A percentile compares a stretch with the other conserved stretches of the same genome.
These are phyloP conservation scores for Biscogniauxia sp. DNA, from an alignment of 2,329 filamentous ascomycete genomes.

Conservation along the genomic window DNA sequence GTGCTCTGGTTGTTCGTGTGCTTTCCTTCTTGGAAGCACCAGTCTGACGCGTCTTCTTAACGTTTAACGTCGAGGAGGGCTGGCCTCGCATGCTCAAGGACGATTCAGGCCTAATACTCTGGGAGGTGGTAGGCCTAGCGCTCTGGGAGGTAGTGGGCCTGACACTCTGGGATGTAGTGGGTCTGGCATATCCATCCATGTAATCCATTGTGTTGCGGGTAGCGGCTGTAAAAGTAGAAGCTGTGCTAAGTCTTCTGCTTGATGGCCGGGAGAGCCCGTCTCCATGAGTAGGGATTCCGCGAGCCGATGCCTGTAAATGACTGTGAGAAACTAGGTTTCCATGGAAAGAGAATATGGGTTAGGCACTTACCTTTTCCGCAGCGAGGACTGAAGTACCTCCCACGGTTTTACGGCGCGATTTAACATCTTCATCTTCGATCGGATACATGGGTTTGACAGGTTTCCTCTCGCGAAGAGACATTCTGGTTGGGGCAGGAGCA, in stretches of 20 bases:
- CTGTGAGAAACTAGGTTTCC: slow-evolving; percentile 13
- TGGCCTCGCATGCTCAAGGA: slow-evolving; percentile 40
- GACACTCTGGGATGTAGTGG: slow-evolving; percentile 42
- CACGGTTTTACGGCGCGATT: slow-evolving; percentile 61
- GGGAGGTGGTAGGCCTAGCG: slow-evolving; percentile 39
- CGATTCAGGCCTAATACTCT: slow-evolving; percentile 41
- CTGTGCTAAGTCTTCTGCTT: slow-evolving; percentile 49
- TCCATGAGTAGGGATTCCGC: slow-evolving; percentile 31
- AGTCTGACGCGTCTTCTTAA: slow-evolving; percentile 60
- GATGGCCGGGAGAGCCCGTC: slow-evolving; percentile 32
- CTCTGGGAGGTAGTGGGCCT: slow-evolving; percentile 26
- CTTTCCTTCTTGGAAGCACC: slow-evolving; percentile 44
- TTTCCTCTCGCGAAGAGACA: slow-evolving; percentile 73
- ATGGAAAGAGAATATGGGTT: slow-evolving; percentile 7
- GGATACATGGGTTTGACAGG: slow-evolving; percentile 51
- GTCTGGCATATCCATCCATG: slow-evolving; percentile 25
- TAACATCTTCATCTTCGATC: slow-evolving; percentile 50
- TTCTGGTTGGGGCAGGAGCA: slow-evolving; percentile 52
- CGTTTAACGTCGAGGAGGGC: slow-evolving; percentile 40
- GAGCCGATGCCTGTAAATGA: slow-evolving; percentile 32
- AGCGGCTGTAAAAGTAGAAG: slow-evolving; percentile 38
- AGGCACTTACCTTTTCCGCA: slow-evolving; percentile 39
- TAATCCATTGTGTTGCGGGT: slow-evolving; percentile 18
- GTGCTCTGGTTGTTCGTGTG: slow-evolving; percentile 31
- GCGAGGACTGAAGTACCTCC: slow-evolving; percentile 49